These are phyloP conservation scores for Capsella bursapastoris DNA, from an alignment of 345 rosid genomes.

Conservation along the genomic window DNA sequence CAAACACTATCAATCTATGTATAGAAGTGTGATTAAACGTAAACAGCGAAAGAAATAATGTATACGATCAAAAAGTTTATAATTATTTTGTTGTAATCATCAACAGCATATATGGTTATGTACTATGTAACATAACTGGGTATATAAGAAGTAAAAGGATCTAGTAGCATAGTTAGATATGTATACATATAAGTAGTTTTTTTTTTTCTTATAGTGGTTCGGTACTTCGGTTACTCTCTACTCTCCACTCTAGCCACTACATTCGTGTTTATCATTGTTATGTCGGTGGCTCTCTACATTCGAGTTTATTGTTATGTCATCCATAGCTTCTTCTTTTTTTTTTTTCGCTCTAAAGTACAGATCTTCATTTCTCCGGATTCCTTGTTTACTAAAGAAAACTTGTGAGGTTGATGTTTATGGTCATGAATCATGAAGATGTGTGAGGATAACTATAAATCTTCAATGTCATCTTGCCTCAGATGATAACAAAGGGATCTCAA, in stretches of 20 bases:
- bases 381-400: not conserved
- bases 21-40: conserved; percentile 2
- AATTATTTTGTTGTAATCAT: not conserved
- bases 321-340: too few species aligned
- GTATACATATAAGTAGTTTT: not conserved
- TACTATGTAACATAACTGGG: not conserved
- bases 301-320: not conserved
- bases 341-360: not conserved
- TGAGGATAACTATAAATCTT: not conserved
- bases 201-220: not conserved
- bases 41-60: not conserved
- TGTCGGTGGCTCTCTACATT: not conserved
- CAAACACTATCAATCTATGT: not conserved
- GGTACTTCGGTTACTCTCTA: not conserved
- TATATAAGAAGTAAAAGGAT: not conserved
- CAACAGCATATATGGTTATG: not conserved
- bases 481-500: too few species aligned
- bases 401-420: not conserved
- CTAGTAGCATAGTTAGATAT: not conserved
- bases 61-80: not conserved
- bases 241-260: not conserved
- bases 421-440: not conserved
- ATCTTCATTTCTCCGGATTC: not conserved
- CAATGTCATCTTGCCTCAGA: not conserved
- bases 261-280: not conserved